A percentile compares a stretch with the other conserved stretches of the same genome.
phyloP scores from a whole-genome alignment of 2,329 filamentous ascomycete species.

The Ceratocystis cacaofunesta region DNA sequence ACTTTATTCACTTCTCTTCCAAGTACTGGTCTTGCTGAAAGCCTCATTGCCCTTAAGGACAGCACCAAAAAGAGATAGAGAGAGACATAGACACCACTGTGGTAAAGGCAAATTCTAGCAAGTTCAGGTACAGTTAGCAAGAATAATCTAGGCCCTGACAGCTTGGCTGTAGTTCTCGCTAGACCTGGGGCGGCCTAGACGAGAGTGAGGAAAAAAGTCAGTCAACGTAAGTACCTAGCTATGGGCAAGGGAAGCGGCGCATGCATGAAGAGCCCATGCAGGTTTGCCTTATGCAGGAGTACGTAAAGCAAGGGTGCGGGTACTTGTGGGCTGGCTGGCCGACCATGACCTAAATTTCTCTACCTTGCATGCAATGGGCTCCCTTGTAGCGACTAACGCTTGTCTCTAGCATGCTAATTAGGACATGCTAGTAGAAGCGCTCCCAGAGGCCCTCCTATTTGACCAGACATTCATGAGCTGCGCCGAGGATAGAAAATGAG shows the following conservation, averaged over 20 bases:
- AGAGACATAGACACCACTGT: background rate
- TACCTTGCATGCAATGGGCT: background rate
- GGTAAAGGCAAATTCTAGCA: background rate
- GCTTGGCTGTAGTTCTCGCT: background rate
- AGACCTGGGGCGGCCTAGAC: background rate
- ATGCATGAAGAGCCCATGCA: slow-evolving; percentile 5
- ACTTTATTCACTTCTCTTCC: background rate
- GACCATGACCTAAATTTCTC: background rate
- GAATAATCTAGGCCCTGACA: background rate
- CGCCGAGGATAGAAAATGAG: background rate
- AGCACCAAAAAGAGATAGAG: background rate
- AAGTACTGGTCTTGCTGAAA: background rate
- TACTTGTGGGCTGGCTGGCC: background rate
- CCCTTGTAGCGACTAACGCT: background rate
- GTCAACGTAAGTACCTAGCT: background rate
- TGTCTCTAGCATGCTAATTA: background rate
- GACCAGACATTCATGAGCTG: background rate
- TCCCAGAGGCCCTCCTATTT: background rate
- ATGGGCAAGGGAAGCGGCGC: slow-evolving; percentile 2
- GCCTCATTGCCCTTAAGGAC: background rate
- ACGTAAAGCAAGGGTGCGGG: background rate
- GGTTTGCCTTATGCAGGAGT: slow-evolving; percentile 4
- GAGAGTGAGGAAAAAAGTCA: background rate
- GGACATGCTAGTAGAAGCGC: background rate
- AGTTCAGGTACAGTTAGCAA: background rate